Percentiles rank a stretch among this genome's conserved stretches.
phyloP scores from a whole-genome alignment of 208 protist species.

The Trypanosoma conorhini region DNA sequence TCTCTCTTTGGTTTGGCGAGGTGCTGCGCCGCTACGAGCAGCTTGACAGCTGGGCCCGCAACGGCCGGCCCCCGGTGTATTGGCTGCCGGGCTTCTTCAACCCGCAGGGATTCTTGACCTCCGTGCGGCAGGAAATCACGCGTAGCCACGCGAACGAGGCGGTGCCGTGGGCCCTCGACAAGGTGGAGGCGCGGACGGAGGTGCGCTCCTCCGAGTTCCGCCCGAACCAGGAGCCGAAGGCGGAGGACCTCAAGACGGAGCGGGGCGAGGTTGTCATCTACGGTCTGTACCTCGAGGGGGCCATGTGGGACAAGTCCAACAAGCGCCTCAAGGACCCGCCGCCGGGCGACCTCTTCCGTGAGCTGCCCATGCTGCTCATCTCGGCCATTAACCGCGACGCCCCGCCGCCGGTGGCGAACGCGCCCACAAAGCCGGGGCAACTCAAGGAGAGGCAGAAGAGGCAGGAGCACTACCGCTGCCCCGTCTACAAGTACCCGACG shows the following conservation, averaged over 20 bases:
- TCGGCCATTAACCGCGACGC: slow-evolving; percentile 92
- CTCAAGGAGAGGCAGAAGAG: slow-evolving; percentile 87
- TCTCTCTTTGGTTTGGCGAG: slow-evolving; percentile 97
- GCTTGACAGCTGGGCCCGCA: slow-evolving; percentile 92
- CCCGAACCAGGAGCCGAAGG: slow-evolving; percentile 90
- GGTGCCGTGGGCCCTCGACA: slow-evolving; percentile 82
- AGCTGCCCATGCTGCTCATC: slow-evolving; percentile 96
- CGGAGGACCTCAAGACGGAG: slow-evolving; percentile 89
- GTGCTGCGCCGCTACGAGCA: slow-evolving; percentile 95
- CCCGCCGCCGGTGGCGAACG: slow-evolving; percentile 47
- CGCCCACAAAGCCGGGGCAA: slow-evolving; percentile 60
- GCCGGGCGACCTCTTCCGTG: slow-evolving; percentile 95
- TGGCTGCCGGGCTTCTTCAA: slow-evolving; percentile 99
- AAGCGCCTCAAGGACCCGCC: slow-evolving; percentile 92
- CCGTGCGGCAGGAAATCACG: slow-evolving; percentile 97
- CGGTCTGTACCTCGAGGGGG: slow-evolving; percentile 98
- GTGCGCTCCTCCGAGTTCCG: slow-evolving; percentile 94
- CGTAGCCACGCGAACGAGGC: slow-evolving; percentile 89
- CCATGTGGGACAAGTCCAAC: slow-evolving; percentile 96
- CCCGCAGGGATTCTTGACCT: slow-evolving; percentile 98
- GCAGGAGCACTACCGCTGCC: slow-evolving; percentile 96
- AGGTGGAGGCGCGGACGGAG: slow-evolving; percentile 94
- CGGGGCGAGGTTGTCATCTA: slow-evolving; percentile 97
- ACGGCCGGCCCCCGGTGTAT: slow-evolving; percentile 93
- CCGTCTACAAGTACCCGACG: slow-evolving; percentile 97